Evolutionary conservation across 1,139 yeast genomes (phyloP).

Genomic region (Blastobotrys proliferans): DNA sequence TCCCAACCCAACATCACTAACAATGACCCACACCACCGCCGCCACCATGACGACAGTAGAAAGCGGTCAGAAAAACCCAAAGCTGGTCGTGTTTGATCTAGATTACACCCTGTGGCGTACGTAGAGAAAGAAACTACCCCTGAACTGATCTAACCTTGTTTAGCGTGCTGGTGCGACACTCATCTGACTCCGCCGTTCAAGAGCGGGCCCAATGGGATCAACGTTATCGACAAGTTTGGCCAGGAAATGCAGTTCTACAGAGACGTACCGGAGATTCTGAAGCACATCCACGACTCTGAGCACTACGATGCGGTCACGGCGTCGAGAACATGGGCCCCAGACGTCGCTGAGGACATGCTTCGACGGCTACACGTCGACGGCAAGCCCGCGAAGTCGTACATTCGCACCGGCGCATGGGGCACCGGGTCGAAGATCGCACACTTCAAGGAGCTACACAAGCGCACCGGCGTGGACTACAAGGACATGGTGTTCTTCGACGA

Average conservation of each 20-base stretch:
- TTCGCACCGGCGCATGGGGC: slow-evolving; percentile 63
- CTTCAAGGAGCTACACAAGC: slow-evolving; percentile 44
- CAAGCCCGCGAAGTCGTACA: slow-evolving; percentile 45
- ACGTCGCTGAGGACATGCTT: slow-evolving; percentile 55
- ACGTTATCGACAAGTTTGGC: slow-evolving; percentile 47
- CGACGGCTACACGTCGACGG: slow-evolving; percentile 46
- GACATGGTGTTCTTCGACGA: slow-evolving; percentile 67
- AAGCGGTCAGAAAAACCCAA: slow-evolving; percentile 1
- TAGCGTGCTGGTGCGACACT: slow-evolving; percentile 56
- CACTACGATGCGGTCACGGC: slow-evolving; percentile 55
- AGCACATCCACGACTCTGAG: slow-evolving; percentile 36
- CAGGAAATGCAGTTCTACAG: slow-evolving; percentile 48
- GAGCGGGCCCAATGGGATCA: slow-evolving; percentile 23
- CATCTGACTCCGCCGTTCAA: slow-evolving; percentile 55
- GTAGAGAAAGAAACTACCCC: neutral
- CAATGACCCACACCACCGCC: too few relatives aligned
- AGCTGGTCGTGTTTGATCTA: slow-evolving; percentile 40
- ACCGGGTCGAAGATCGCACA: slow-evolving; percentile 60
- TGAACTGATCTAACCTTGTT: neutral
- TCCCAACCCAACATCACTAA: neutral
- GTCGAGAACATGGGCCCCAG: slow-evolving; percentile 63
- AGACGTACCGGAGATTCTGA: slow-evolving; percentile 57
- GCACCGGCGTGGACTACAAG: slow-evolving; percentile 45
- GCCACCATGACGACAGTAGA: neutral
- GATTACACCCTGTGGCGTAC: slow-evolving; percentile 78